These are phyloP conservation scores for Sambucus nigra DNA, from an alignment of 129 eudicot genomes.

Conservation along the genomic window DNA sequence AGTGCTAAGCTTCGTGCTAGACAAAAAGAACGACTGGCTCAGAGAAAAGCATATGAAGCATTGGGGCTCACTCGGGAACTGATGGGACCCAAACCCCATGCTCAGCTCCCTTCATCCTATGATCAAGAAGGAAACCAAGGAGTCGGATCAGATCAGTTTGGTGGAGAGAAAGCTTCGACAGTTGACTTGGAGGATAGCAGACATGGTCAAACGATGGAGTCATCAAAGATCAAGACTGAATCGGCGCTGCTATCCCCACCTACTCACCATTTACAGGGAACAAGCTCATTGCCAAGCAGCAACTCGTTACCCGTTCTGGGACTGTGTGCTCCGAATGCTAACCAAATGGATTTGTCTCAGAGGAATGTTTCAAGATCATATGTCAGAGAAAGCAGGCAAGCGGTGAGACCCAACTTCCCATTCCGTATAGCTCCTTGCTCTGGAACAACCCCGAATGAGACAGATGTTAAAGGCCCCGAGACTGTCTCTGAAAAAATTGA, in stretches of 20 bases:
- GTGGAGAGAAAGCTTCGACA: conserved; percentile 23
- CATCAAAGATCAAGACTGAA: conserved; percentile 21
- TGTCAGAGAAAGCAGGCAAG: conserved; percentile 32
- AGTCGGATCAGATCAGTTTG: conserved; percentile 26
- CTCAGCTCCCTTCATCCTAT: conserved; percentile 11
- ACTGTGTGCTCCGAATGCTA: conserved; percentile 84
- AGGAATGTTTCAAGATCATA: conserved; percentile 31
- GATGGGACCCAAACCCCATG: conserved; percentile 7
- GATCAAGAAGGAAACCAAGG: conserved; percentile 15
- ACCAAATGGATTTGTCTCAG: conserved; percentile 35
- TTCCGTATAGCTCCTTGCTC: conserved; percentile 32
- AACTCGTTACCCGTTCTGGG: conserved; percentile 60
- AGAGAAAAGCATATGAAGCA: conserved; percentile 29
- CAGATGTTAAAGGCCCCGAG: conserved; percentile 21
- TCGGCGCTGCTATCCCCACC: too few species aligned
- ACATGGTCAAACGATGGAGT: conserved; percentile 21
- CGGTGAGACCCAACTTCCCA: conserved; percentile 43
- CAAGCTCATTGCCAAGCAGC: not conserved
- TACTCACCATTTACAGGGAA: too few species aligned
- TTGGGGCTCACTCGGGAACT: conserved; percentile 22
- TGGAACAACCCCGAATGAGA: conserved; percentile 31
- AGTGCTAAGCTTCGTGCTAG: conserved; percentile 79
- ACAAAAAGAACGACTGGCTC: conserved; percentile 66
- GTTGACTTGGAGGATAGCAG: conserved; percentile 25
- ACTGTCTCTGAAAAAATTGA: conserved; percentile 18